Evolutionary conservation across 2,329 filamentous ascomycete genomes (phyloP).

Genomic region (Apiospora aurea): DNA sequence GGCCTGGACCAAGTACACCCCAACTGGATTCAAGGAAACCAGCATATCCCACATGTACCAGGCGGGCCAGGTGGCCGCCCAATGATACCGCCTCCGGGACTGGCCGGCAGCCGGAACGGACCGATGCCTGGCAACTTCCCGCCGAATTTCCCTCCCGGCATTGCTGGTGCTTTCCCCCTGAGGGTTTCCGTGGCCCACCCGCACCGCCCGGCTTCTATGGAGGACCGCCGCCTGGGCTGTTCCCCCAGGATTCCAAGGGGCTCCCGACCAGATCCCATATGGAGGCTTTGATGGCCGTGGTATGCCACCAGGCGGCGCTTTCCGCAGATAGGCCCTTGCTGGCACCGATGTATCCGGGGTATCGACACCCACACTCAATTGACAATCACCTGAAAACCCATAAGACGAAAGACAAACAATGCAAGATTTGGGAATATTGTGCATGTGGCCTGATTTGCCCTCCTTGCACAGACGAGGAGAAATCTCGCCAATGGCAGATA

Average conservation of each 20-base stretch:
- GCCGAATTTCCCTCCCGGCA: constrained; percentile 64
- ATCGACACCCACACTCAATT: not conserved
- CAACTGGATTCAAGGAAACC: constrained; percentile 56
- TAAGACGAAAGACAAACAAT: not conserved
- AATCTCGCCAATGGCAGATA: not conserved
- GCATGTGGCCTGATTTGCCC: not conserved
- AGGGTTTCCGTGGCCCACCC: constrained; percentile 58
- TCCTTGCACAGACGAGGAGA: not conserved
- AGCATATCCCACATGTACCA: constrained; percentile 46
- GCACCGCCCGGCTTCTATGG: constrained; percentile 20
- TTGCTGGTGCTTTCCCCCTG: constrained; percentile 58
- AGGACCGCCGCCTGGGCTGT: constrained; percentile 61
- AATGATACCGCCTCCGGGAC: constrained; percentile 68
- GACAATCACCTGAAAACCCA: not conserved
- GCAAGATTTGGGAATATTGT: not conserved
- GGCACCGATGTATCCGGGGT: not conserved
- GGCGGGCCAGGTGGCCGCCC: constrained; percentile 50
- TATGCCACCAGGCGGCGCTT: constrained; percentile 55
- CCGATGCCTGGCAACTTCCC: constrained; percentile 62
- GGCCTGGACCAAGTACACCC: constrained; percentile 68
- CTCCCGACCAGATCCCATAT: constrained; percentile 57
- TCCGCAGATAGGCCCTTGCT: constrained; percentile 42
- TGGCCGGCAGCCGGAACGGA: constrained; percentile 54
- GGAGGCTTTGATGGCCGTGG: constrained; percentile 63
- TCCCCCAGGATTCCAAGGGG: constrained; percentile 64